These are phyloP conservation scores for Xylaria polymorpha DNA, from an alignment of 2,329 filamentous ascomycete species.

Conservation along the genomic window DNA sequence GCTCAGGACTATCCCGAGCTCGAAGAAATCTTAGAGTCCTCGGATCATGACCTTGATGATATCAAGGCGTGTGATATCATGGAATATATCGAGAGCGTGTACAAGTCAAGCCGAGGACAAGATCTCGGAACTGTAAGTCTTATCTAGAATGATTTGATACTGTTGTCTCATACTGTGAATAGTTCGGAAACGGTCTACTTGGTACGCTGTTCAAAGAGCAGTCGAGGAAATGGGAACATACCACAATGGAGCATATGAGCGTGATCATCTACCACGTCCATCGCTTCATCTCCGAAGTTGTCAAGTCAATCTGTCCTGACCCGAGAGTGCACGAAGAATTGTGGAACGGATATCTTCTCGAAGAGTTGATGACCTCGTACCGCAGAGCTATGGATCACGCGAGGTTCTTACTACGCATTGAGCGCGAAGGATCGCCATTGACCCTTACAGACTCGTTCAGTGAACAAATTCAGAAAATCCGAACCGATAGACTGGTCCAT, in stretches of 20 bases:
- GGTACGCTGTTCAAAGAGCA: conserved; percentile 60
- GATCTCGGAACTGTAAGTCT: conserved; percentile 56
- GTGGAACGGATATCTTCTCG: conserved; percentile 53
- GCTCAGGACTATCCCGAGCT: conserved; percentile 21
- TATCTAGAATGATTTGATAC: neutral
- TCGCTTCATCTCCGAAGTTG: conserved; percentile 55
- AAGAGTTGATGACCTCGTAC: conserved; percentile 58
- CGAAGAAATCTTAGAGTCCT: conserved; percentile 46
- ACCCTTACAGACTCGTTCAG: conserved; percentile 66
- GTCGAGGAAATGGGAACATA: conserved; percentile 58
- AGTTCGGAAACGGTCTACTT: conserved; percentile 49
- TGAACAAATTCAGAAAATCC: conserved; percentile 46
- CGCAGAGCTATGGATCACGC: conserved; percentile 57
- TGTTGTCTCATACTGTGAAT: conserved; percentile 16
- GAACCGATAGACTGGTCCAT: conserved; percentile 41
- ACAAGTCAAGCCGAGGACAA: conserved; percentile 55
- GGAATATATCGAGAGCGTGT: conserved; percentile 57
- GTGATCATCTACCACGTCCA: conserved; percentile 58
- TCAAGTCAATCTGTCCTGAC: conserved; percentile 58
- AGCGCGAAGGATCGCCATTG: conserved; percentile 56
- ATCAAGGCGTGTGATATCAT: conserved; percentile 53
- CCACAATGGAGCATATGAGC: conserved; percentile 59
- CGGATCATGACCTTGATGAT: conserved; percentile 36
- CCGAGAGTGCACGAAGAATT: conserved; percentile 54
- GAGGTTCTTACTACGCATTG: conserved; percentile 61